Evolutionary conservation across 192 early-diverging fungal genomes (phyloP).

Genomic region (Coemansia javaensis): DNA sequence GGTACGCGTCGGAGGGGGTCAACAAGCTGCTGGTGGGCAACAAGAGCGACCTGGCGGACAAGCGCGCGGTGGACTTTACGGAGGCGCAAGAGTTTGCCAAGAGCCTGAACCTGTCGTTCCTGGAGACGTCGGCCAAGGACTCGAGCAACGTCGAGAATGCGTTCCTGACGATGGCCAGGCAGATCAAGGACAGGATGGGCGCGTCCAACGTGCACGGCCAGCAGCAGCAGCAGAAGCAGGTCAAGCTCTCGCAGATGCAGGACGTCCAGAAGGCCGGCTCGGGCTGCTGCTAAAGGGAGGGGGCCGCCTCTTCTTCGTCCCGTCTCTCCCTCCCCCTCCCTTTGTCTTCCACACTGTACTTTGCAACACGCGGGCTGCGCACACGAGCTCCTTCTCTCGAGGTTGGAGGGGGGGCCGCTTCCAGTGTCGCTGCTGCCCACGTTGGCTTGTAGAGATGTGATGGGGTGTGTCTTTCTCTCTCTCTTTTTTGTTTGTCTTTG

Average conservation of each 20-base stretch:
- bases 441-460: too few relatives aligned
- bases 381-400: too few relatives aligned
- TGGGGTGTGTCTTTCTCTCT: too few relatives aligned
- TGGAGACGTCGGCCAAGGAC: slow-evolving; percentile 98
- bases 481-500: slow-evolving; percentile 4
- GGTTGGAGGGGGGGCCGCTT: too few relatives aligned
- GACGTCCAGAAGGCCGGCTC: slow-evolving; percentile 32
- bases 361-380: too few relatives aligned
- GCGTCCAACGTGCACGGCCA: slow-evolving; percentile 42
- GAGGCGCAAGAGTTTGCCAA: slow-evolving; percentile 85
- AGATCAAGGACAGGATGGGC: slow-evolving; percentile 90
- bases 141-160: slow-evolving; percentile 98
- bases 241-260: slow-evolving; percentile 45
- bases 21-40: slow-evolving; percentile 98
- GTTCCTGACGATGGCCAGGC: slow-evolving; percentile 99
- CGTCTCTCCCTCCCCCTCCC: background rate
- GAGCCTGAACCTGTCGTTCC: slow-evolving; percentile 80
- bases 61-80: slow-evolving; percentile 82
- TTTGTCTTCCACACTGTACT: too few relatives aligned
- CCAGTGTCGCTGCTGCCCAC: too few relatives aligned
- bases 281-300: slow-evolving; percentile 38
- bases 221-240: slow-evolving; percentile 45
- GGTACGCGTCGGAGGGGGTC: slow-evolving; percentile 94
- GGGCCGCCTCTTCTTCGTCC: background rate
- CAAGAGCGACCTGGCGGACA: slow-evolving; percentile 92